Evolutionary conservation across 208 protist species (phyloP).

Genomic region (Trypanosoma brucei): DNA sequence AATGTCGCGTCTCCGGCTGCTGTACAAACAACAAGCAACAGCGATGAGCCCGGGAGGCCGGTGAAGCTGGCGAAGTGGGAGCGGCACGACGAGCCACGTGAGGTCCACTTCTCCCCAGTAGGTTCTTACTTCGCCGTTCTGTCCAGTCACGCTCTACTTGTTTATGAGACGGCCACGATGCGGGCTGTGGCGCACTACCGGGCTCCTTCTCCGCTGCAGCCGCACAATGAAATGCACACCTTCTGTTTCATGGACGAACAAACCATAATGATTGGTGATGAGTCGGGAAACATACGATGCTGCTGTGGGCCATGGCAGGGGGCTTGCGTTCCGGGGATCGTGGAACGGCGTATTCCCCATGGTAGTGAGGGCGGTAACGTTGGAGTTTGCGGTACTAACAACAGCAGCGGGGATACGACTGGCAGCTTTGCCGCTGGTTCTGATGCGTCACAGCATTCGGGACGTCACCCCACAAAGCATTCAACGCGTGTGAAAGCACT

Average conservation of each 20-base stretch:
- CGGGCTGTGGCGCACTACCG: conserved; percentile 19
- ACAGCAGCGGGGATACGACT: too few species aligned
- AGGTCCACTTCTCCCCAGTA: conserved; percentile 44
- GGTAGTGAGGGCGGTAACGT: conserved; percentile 18
- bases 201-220: conserved; percentile 25
- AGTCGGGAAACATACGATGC: conserved; percentile 32
- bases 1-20: too few species aligned
- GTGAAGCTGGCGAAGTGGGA: conserved; percentile 17
- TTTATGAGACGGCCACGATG: conserved; percentile 51
- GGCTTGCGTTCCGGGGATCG: background rate
- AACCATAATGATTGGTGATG: conserved; percentile 50
- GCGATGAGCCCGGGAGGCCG: background rate
- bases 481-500: conserved; percentile 54
- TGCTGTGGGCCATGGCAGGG: conserved; percentile 7
- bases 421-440: too few species aligned
- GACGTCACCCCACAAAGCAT: conserved; percentile 53
- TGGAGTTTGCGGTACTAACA: conserved; percentile 4
- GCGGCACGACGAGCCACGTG: conserved; percentile 35
- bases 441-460: conserved; percentile 15
- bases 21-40: too few species aligned
- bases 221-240: conserved; percentile 43
- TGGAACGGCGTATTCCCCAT: conserved; percentile 3
- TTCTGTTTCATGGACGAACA: conserved; percentile 34
- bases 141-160: conserved; percentile 42
- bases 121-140: conserved; percentile 41